Conservation (phyloP, 306 rosid genomes). For the Ziziphus jujuba region DNA sequence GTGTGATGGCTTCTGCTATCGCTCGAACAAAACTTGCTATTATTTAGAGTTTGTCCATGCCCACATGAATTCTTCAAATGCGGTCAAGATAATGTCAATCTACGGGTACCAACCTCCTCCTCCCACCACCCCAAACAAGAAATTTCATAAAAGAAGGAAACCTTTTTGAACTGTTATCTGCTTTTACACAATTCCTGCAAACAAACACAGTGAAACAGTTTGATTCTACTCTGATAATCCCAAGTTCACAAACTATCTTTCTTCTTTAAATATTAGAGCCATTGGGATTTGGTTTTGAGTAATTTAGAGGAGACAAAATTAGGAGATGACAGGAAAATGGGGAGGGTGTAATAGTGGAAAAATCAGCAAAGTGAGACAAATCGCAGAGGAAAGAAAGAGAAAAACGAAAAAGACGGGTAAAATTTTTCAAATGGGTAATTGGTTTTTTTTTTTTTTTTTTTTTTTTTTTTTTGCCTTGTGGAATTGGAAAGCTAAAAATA, state of each 20-base stretch:
- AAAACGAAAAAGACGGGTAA: constrained; percentile 14
- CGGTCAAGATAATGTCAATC: too few relatives aligned
- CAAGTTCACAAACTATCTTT: neutral
- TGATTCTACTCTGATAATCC: too few relatives aligned
- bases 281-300: neutral
- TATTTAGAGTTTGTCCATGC: too few relatives aligned
- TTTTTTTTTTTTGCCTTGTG: constrained; percentile 5
- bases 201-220: neutral
- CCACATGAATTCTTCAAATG: too few relatives aligned
- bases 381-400: neutral
- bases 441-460: constrained; percentile 6
- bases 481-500: constrained; percentile 38
- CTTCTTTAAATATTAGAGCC: neutral
- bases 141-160: neutral
- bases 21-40: too few relatives aligned
- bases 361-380: constrained; percentile 28
- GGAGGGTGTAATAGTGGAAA: constrained; percentile 9
- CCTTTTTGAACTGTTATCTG: neutral
- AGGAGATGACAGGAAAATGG: neutral
- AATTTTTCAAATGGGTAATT: constrained; percentile 12
- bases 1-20: too few relatives aligned
- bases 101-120: too few relatives aligned
- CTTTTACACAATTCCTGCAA: neutral
- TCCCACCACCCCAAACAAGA: too few relatives aligned
- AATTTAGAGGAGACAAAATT: neutral